A percentile compares a stretch with the other conserved stretches of the same genome.
Conservation (phyloP, 2,329 filamentous ascomycete genomes). For the Chaetomium olivaceum region DNA sequence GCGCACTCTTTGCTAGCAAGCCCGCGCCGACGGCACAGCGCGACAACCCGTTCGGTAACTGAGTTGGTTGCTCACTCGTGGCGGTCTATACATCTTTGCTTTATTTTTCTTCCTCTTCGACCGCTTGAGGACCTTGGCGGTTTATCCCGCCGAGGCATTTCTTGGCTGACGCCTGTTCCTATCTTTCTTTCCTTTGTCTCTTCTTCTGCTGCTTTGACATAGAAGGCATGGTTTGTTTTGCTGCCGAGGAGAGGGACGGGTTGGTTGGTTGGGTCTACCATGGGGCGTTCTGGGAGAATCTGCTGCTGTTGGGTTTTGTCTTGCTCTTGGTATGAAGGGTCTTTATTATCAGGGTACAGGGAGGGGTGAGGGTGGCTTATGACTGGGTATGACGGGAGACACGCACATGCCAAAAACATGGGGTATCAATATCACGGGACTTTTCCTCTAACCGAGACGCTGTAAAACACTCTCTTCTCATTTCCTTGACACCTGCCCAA, state of each 20-base stretch:
- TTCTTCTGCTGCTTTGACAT: not conserved
- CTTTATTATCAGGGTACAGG: not conserved
- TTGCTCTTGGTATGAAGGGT: not conserved
- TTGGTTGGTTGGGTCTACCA: slow-evolving; percentile 12
- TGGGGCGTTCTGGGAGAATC: slow-evolving; percentile 7
- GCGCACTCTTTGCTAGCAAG: slow-evolving; percentile 38
- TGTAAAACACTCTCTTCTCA: slow-evolving; percentile 24
- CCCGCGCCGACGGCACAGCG: slow-evolving; percentile 4
- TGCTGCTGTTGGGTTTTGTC: slow-evolving; percentile 2
- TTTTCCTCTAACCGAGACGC: not conserved
- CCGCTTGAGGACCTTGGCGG: not conserved
- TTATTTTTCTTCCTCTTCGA: not conserved
- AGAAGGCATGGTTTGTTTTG: not conserved
- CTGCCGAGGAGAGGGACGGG: not conserved
- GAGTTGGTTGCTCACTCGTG: not conserved
- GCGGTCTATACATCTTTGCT: not conserved
- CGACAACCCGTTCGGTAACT: slow-evolving; percentile 18
- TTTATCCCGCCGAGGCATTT: not conserved
- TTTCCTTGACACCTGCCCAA: not conserved
- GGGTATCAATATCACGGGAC: not conserved
- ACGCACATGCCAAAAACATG: slow-evolving; percentile 28
- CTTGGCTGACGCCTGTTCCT: not conserved
- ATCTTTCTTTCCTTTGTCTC: not conserved
- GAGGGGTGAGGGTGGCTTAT: slow-evolving; percentile 12
- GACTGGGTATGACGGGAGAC: slow-evolving; percentile 26